These are phyloP conservation scores for Delitschia confertaspora DNA, from an alignment of 495 filamentous ascomycete species.

Conservation along the genomic window DNA sequence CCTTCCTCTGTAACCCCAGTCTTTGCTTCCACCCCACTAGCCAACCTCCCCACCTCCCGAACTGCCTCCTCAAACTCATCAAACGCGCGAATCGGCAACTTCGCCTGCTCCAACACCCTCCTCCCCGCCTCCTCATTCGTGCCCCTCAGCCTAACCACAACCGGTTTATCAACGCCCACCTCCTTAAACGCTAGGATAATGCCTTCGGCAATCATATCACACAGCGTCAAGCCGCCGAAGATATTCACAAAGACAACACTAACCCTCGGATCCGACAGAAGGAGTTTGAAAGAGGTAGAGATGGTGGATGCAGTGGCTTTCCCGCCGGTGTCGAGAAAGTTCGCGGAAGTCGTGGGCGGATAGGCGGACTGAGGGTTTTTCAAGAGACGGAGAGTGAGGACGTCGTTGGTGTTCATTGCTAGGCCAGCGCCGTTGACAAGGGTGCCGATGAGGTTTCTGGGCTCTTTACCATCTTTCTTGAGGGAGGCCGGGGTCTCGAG, in stretches of 20 bases:
- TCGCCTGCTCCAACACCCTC: conserved; percentile 47
- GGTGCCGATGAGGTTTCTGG: conserved; percentile 51
- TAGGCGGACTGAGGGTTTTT: conserved; percentile 20
- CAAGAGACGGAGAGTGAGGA: conserved; percentile 51
- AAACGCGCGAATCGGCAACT: conserved; percentile 37
- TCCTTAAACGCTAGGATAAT: conserved; percentile 71
- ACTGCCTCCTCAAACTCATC: conserved; percentile 78
- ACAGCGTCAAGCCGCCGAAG: conserved; percentile 75
- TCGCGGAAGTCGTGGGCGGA: conserved; percentile 47
- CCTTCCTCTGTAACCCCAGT: no score
- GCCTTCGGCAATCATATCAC: conserved; percentile 84
- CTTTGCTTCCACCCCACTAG: conserved; percentile 31
- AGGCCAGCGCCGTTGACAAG: conserved; percentile 83
- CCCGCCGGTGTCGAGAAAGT: conserved; percentile 85
- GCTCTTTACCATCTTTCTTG: conserved; percentile 23
- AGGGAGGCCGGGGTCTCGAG: conserved; percentile 24
- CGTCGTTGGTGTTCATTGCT: conserved; percentile 87
- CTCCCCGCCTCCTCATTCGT: conserved; percentile 73
- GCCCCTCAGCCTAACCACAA: conserved; percentile 76
- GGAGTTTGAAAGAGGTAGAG: conserved; percentile 61
- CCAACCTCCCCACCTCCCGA: conserved; percentile 61
- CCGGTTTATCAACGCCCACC: conserved; percentile 58
- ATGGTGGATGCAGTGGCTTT: conserved; percentile 85
- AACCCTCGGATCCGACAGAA: conserved; percentile 63
- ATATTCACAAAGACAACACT: conserved; percentile 79